Evolutionary conservation across 768 basidiomycete genomes (phyloP), one percentile per base, ranked within the genome.

Genomic region (Filobasidium floriforme): DNA sequence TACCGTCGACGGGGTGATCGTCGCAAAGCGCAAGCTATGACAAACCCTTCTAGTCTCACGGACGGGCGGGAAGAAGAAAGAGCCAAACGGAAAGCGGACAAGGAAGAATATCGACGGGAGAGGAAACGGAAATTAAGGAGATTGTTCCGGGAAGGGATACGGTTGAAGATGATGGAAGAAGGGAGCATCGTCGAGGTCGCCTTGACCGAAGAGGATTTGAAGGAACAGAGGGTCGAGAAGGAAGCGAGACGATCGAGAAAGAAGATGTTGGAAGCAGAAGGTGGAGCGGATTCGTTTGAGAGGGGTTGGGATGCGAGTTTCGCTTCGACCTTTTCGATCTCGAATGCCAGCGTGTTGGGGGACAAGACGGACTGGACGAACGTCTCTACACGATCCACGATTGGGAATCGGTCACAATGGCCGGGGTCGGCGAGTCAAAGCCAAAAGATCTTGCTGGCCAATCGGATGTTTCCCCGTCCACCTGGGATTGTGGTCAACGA

Each of bases 61-160:
- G 22, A 1, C 6, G 54, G 15, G 4, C 24, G 29, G 24, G 24
- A 26, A 15, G 54, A 57, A 26, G 41, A 46, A 26, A 40, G 22
- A n/a, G 14, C 29, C 18, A 49, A 32, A 26, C 57, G 18, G 57
- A 24, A 19, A 41, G 43, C 4, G 9, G 32, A 40, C 57, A 60
- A 41, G n/a, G 44, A 28, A 28, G 26, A 32, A 65, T 49, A 24
- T 7, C 2, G 11, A 49, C 59, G 44, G 15, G 44, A 59, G 40
- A 22, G 67, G 28, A 57, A 62, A n/a, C 22, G 62, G 40, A 68
- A 64, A 32, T 62, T 68, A 62, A 55, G 67, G 26, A 68, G 62
- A 37, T 24, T 64, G 32, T 60, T 68, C 40, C 41, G 49, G 41
- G 57, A 68, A 15, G 59, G 57, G 19, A 59, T 68, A 18, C 43